phyloP scores from a whole-genome alignment of 495 filamentous ascomycete species.

The Talaromyces thailandensis region DNA sequence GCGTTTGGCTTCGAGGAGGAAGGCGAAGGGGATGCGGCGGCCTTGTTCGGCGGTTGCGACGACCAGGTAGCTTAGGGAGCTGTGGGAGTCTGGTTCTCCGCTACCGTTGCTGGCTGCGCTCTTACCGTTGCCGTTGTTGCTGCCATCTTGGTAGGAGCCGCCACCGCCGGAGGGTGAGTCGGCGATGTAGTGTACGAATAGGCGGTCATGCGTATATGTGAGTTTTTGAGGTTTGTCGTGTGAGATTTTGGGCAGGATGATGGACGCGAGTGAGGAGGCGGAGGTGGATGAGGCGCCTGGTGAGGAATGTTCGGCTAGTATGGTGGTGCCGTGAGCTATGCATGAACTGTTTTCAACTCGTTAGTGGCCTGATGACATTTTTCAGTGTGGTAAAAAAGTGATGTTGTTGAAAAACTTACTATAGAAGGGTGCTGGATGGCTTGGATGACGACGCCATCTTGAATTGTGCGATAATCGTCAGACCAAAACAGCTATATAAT shows the following conservation, averaged over 20 bases:
- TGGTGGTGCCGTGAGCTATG: constrained; percentile 83
- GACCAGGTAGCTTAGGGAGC: constrained; percentile 78
- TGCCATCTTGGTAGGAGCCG: constrained; percentile 20
- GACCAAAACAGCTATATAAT: not conserved
- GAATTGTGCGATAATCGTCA: not conserved
- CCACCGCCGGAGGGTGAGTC: constrained; percentile 56
- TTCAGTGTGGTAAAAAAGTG: not conserved
- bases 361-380: not conserved
- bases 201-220: constrained; percentile 82
- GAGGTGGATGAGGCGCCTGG: constrained; percentile 59
- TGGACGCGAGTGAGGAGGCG: constrained; percentile 76
- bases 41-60: constrained; percentile 69
- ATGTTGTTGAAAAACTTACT: constrained; percentile 41
- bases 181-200: constrained; percentile 95
- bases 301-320: constrained; percentile 83
- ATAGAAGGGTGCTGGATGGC: constrained; percentile 65
- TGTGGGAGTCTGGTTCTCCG: constrained; percentile 38
- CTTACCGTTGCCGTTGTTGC: not conserved
- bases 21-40: constrained; percentile 86
- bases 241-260: constrained; percentile 91
- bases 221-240: constrained; percentile 77
- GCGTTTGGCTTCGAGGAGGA: constrained; percentile 82
- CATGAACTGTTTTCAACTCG: constrained; percentile 52
- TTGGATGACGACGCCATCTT: constrained; percentile 76
- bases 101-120: constrained; percentile 9